Percentiles rank a stretch among this genome's conserved stretches.
Conservation (phyloP, 371 early-diverging fungal species). For the Nematocida ausubeli region DNA sequence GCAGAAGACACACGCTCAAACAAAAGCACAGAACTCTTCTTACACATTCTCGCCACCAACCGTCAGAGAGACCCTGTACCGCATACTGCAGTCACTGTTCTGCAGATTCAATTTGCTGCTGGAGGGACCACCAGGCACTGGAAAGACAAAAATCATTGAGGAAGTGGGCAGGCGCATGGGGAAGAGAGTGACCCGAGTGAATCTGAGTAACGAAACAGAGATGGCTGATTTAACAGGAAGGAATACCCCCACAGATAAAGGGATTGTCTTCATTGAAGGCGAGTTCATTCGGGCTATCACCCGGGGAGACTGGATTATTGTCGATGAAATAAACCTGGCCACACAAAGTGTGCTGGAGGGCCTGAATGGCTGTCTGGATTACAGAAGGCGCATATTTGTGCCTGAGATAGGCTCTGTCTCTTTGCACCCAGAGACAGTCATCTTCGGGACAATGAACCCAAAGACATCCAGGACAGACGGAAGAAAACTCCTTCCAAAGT, state of each 20-base stretch:
- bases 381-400: constrained; percentile 81
- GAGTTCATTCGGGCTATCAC: constrained; percentile 89
- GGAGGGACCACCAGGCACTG: constrained; percentile 92
- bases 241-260: constrained; percentile 57
- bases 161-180: constrained; percentile 78
- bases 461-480: constrained; percentile 83
- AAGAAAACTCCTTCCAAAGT: constrained; percentile 91
- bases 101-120: constrained; percentile 83
- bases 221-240: constrained; percentile 92
- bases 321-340: constrained; percentile 97
- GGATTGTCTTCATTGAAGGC: constrained; percentile 70
- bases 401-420: constrained; percentile 23
- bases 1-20: not conserved
- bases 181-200: constrained; percentile 79
- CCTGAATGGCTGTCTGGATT: constrained; percentile 93
- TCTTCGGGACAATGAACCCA: constrained; percentile 98
- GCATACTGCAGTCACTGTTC: constrained; percentile 78
- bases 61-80: constrained; percentile 73
- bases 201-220: constrained; percentile 96
- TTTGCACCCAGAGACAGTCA: constrained; percentile 72
- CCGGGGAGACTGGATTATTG: constrained; percentile 88
- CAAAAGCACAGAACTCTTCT: not conserved
- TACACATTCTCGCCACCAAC: constrained; percentile 55
- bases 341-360: constrained; percentile 98
- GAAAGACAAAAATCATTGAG: constrained; percentile 88